Conservation (phyloP, 345 rosid genomes). For the Adansonia digitata region DNA sequence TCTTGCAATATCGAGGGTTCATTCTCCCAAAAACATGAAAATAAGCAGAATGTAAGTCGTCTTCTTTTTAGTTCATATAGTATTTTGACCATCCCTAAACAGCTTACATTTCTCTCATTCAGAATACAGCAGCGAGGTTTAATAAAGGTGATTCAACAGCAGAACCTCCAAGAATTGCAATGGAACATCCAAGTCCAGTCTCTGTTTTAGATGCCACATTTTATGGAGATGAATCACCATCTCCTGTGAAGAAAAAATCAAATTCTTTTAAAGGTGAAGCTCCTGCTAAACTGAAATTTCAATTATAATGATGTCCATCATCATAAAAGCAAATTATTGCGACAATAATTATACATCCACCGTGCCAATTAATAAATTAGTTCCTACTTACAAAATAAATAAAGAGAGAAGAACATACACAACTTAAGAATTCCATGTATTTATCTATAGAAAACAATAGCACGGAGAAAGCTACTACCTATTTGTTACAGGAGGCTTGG, state of each 20-base stretch:
- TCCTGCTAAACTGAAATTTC: conserved; percentile 11
- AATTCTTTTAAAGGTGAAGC: conserved; percentile 56
- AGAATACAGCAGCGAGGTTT: conserved; percentile 45
- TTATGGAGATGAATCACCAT: conserved; percentile 69
- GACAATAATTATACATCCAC: not conserved
- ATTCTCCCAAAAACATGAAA: conserved; percentile 30
- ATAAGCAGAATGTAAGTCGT: conserved; percentile 38
- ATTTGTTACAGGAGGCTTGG: not conserved
- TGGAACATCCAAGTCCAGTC: conserved; percentile 90
- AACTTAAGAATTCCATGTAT: not conserved
- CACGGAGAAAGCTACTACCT: not conserved
- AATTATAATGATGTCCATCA: not conserved
- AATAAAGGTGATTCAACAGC: conserved; percentile 25
- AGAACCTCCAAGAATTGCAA: conserved; percentile 36
- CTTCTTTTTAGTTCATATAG: conserved; percentile 18
- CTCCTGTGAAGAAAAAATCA: conserved; percentile 73
- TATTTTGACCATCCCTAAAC: conserved; percentile 17
- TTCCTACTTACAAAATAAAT: not conserved
- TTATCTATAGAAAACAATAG: not conserved
- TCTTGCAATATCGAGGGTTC: conserved; percentile 29
- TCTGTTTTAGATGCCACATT: conserved; percentile 87
- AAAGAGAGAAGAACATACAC: not conserved
- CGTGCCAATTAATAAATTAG: not conserved
- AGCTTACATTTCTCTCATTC: conserved; percentile 27
- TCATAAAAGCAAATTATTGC: not conserved